Evolutionary conservation across 306 rosid genomes (phyloP).

Genomic region (Quercus parvula): DNA sequence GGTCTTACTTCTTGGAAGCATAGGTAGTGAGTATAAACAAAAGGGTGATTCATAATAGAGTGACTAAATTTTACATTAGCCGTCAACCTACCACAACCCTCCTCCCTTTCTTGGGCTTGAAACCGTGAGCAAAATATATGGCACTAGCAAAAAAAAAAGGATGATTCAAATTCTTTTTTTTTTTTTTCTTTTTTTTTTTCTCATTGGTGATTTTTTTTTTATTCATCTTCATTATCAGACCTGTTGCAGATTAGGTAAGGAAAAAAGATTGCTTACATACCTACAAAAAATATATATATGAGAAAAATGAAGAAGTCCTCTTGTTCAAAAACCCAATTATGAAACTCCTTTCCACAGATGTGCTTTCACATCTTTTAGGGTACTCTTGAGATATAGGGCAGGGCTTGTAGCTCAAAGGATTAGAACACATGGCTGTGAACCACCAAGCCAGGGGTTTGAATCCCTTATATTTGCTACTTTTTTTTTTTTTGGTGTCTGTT

Average conservation of each 20-base stretch:
- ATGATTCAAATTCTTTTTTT: too few species aligned
- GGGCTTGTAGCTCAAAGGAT: neutral
- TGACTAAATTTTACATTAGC: too few species aligned
- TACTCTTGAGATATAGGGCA: neutral
- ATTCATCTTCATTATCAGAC: neutral
- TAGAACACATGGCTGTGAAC: neutral
- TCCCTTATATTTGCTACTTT: neutral
- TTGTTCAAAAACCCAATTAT: neutral
- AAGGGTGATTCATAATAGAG: too few species aligned
- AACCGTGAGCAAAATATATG: too few species aligned
- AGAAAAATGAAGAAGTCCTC: neutral
- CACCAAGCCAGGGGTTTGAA: too few species aligned
- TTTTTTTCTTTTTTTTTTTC: too few species aligned
- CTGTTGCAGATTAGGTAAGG: neutral
- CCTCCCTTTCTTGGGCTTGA: too few species aligned
- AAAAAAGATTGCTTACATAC: neutral
- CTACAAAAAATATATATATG: neutral
- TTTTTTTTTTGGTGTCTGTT: neutral
- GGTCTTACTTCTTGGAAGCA: too few species aligned
- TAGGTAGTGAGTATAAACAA: too few species aligned
- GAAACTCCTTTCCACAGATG: neutral
- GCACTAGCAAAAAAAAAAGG: too few species aligned
- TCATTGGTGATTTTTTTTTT: neutral
- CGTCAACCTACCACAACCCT: too few species aligned
- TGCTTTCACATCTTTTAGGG: neutral